Base-by-base conservation (phyloP, 306 rosid genomes). In the Begonia peltatifolia region DNA sequence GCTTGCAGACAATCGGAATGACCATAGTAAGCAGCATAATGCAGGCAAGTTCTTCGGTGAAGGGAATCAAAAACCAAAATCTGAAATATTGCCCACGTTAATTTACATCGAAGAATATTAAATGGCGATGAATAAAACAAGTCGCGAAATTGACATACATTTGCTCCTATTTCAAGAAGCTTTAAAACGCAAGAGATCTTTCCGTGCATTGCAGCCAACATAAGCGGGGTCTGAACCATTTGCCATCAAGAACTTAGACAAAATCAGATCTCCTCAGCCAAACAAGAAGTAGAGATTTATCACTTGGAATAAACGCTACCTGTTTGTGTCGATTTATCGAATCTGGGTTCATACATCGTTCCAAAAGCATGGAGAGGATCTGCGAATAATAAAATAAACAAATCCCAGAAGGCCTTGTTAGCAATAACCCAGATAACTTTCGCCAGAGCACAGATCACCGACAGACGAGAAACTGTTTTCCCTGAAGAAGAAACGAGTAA, bases 131-230 rank as follows among this genome's bases (percentile, higher is more conserved):
- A 6, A 30, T 25, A 5, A 30, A 20, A 20, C 2, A 20, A 20
- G 23, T 20, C 23, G 23, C 23, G 23, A 20, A 30, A 30, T 30
- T 58, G 13, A 61, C 79, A 50, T 61, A 90, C 95, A 75, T 90
- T 90, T 68, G 99, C 99, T 69, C 92, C 99, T 0, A 71, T 78
- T 71, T 86, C 83, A 61, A 90, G 86, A 20, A 86, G 95, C 70
- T 71, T 90, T 57, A 49, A 63, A 41, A 90, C 78, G 55, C 94
- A 90, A 30, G 80, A 68, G 61, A 83, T 81, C 71, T 90, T 90
- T 22, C 95, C 95, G 60, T 83, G 87, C 99, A 90, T 90, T 71
- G 99, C 90, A 54, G 99, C 99, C 75, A 90, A 69, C 95, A 90
- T 90, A 58, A 90, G 86, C 38, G 99, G 95, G 55, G 95, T 83